Evolutionary conservation across 2,329 filamentous ascomycete genomes (phyloP), one percentile per base, ranked within the genome.

Genomic region (Trichoderma hamatum): DNA sequence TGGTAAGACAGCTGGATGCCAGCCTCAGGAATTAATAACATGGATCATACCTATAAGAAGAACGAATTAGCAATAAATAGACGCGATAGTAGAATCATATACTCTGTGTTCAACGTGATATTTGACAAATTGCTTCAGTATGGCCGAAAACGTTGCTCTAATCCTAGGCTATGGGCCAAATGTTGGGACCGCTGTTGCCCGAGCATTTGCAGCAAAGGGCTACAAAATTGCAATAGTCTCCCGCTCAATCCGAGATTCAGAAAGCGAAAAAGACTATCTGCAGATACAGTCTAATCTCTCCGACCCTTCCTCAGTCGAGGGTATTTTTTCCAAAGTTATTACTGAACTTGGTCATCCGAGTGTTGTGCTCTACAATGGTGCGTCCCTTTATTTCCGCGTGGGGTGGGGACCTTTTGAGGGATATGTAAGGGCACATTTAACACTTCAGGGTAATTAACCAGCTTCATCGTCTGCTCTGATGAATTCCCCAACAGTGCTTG

Each of bases 301-400:
- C 9, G 28, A 62, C 9, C 59, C 59, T 10, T 34, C 59, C 26
- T 62, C 59, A 32, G 46, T 62, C 32, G 28, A 62, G 21, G n/a
- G 5, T 13, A 24, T 62, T 34, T 62, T 62, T 7, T 30, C 59
- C 11, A 62, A 32, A 32, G 43, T 62, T 30, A 51, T 24, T 24
- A 24, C 19, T 9, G 43, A 62, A 24, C 43, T 62, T 24, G 59
- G 59, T 3, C 43, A 51, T 26, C 59, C 59, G 3, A 62, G 59
- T 4, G 59, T 62, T 49, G 59, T 62, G 28, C 13, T 62, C 13
- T 62, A 62, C 28, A 62, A 62, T 30, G 59, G 59, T 62, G 14
- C 4, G 59, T 34, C 24, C 6, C 39, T 5, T n/a, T 3, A 14
- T 49, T 21, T 21, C n/a, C 7, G 16, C 49, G 43, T 7, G 28